Conservation (phyloP, 352 stramenopile genomes). For the Globisporangium solare region DNA sequence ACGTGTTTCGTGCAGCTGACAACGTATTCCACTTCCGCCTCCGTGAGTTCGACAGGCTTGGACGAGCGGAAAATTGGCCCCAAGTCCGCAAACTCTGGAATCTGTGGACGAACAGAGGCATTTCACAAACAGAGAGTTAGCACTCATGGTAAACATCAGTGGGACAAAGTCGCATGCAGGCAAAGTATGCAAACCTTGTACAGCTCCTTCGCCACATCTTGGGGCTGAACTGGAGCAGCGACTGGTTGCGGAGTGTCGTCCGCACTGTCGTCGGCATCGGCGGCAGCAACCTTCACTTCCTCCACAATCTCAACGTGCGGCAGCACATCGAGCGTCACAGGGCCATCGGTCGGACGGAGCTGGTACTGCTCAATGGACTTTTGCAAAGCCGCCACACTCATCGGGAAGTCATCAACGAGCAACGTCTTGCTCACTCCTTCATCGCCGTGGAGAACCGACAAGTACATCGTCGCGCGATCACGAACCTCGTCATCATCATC, state of each 20-base stretch:
- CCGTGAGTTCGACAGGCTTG: conserved; percentile 89
- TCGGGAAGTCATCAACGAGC: conserved; percentile 74
- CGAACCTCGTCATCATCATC: conserved; percentile 98
- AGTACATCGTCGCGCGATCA: conserved; percentile 88
- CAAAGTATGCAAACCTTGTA: conserved; percentile 76
- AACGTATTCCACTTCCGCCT: conserved; percentile 98
- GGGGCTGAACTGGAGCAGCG: conserved; percentile 31
- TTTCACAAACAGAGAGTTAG: too few relatives aligned
- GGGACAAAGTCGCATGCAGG: background rate
- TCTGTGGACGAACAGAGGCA: conserved; percentile 26
- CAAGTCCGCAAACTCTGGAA: conserved; percentile 93
- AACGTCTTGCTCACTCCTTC: conserved; percentile 45
- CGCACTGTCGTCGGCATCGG: conserved; percentile 35
- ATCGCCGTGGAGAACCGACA: conserved; percentile 70
- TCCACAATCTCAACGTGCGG: conserved; percentile 79
- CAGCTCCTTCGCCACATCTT: conserved; percentile 88
- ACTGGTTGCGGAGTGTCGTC: conserved; percentile 21
- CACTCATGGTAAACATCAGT: too few relatives aligned
- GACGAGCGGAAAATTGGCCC: conserved; percentile 93
- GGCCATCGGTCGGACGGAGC: conserved; percentile 63
- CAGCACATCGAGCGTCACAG: conserved; percentile 79
- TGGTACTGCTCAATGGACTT: conserved; percentile 88
- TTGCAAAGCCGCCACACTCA: conserved; percentile 66
- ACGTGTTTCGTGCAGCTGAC: conserved; percentile 97
- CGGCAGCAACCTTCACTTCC: conserved; percentile 22